Evolutionary conservation across 306 rosid genomes (phyloP).

Genomic region (Morella rubra): DNA sequence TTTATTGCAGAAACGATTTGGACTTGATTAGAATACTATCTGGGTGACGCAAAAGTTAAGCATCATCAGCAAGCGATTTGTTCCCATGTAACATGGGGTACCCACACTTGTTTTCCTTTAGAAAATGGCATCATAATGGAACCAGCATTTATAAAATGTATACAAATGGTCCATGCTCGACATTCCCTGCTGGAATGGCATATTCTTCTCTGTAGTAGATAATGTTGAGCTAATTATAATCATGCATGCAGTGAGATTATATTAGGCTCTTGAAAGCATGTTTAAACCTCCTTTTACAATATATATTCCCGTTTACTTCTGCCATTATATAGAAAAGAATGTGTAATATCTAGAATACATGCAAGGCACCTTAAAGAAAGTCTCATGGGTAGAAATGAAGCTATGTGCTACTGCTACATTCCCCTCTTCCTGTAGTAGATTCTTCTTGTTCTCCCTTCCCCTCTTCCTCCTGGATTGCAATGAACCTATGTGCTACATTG

Average conservation of each 20-base stretch:
- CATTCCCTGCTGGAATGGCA: not conserved
- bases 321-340: not conserved
- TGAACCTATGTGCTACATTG: no score
- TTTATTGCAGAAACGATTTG: not conserved
- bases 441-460: no score
- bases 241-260: no score
- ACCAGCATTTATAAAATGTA: not conserved
- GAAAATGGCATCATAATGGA: not conserved
- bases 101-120: not conserved
- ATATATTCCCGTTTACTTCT: not conserved
- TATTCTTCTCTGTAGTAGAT: not conserved
- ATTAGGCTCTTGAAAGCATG: not conserved
- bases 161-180: not conserved
- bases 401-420: no score
- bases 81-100: not conserved
- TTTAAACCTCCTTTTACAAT: not conserved
- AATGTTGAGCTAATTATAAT: no score
- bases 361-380: not conserved
- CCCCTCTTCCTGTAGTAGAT: no score
- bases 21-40: not conserved
- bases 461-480: no score
- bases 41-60: not conserved
- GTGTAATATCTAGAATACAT: not conserved
- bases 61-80: not conserved
- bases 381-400: not conserved